A percentile compares a stretch with the other conserved stretches of the same genome.
These are phyloP conservation scores for Penicillium sp. DNA, from an alignment of 2,329 filamentous ascomycete genomes.

Conservation along the genomic window DNA sequence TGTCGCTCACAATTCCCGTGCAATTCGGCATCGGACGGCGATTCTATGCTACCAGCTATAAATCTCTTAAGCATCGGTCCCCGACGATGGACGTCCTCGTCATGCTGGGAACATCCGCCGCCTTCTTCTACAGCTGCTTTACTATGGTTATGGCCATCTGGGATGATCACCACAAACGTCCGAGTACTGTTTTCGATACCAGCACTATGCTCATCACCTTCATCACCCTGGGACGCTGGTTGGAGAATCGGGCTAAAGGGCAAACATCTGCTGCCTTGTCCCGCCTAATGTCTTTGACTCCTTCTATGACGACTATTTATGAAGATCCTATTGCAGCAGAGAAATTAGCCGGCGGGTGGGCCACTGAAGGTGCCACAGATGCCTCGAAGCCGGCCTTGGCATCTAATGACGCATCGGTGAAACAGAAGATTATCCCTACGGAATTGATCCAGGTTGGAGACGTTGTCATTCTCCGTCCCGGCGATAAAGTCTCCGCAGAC, in stretches of 20 bases:
- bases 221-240: slow-evolving; percentile 81
- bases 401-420: slow-evolving; percentile 17
- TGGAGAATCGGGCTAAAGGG: slow-evolving; percentile 93
- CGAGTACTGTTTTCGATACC: slow-evolving; percentile 91
- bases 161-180: slow-evolving; percentile 71
- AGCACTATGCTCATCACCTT: slow-evolving; percentile 99
- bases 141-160: slow-evolving; percentile 81
- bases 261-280: slow-evolving; percentile 94
- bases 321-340: slow-evolving; percentile 89
- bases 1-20: slow-evolving; percentile 82
- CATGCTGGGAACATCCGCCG: slow-evolving; percentile 86
- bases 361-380: slow-evolving; percentile 10
- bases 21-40: slow-evolving; percentile 95
- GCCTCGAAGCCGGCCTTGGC: slow-evolving; percentile 5
- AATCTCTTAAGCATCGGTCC: slow-evolving; percentile 82
- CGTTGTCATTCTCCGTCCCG: slow-evolving; percentile 86
- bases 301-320: slow-evolving; percentile 96
- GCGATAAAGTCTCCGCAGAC: slow-evolving; percentile 95
- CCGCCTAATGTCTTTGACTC: slow-evolving; percentile 89
- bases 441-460: slow-evolving; percentile 93
- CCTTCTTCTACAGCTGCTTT: slow-evolving; percentile 91
- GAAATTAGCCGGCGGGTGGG: slow-evolving; percentile 81
- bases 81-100: slow-evolving; percentile 98
- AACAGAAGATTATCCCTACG: slow-evolving; percentile 73
- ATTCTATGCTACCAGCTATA: slow-evolving; percentile 92